phyloP scores from a whole-genome alignment of 331 rosid species.

The Pyracantha coccinea region DNA sequence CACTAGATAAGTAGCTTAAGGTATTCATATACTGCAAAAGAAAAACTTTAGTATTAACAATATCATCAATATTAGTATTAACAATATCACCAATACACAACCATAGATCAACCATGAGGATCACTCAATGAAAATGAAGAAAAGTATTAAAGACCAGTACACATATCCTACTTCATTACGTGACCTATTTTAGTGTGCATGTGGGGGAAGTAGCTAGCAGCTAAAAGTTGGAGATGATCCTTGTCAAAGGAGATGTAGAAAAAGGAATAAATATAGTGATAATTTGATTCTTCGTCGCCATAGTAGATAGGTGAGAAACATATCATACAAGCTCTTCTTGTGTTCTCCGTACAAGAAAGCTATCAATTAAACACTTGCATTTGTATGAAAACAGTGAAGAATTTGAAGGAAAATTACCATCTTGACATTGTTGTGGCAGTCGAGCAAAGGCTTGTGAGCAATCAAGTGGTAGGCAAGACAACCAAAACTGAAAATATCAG shows the following conservation, averaged over 20 bases:
- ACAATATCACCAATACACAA: background rate
- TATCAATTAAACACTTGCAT: background rate
- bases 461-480: constrained; percentile 94
- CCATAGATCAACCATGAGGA: background rate
- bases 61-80: background rate
- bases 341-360: background rate
- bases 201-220: background rate
- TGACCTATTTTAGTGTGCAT: background rate
- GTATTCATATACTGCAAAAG: constrained; percentile 85
- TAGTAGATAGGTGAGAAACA: background rate
- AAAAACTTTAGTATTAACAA: constrained; percentile 18
- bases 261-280: too few relatives aligned
- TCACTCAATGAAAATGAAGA: background rate
- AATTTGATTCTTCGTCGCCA: background rate
- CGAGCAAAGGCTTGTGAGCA: constrained; percentile 76
- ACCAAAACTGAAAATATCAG: constrained; percentile 96
- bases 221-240: background rate
- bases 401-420: constrained; percentile 50
- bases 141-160: background rate
- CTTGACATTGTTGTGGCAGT: constrained; percentile 89
- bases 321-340: background rate
- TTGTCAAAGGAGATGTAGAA: background rate
- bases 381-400: background rate
- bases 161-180: background rate
- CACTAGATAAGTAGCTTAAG: constrained; percentile 84